Conservation (phyloP, 2,329 filamentous ascomycete species). For the Fusarium domesticum region DNA sequence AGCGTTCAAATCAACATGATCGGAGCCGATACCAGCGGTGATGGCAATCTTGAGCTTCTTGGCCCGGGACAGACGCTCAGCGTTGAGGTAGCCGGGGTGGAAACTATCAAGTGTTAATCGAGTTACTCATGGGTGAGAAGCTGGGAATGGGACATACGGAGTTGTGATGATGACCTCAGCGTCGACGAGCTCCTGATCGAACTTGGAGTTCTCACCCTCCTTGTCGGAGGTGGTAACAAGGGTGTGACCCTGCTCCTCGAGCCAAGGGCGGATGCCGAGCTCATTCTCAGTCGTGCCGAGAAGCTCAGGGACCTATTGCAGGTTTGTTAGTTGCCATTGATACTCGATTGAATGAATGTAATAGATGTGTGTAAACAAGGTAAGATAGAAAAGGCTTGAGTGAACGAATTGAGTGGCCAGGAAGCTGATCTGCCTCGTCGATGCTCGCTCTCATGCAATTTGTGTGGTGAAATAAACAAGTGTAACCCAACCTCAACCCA, state of each 20-base stretch:
- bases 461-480: background rate
- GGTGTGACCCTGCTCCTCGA: conserved; percentile 95
- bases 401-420: background rate
- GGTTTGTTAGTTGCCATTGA: conserved; percentile 17
- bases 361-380: background rate
- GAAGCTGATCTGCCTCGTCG: background rate
- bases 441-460: background rate
- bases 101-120: conserved; percentile 56
- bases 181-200: conserved; percentile 93
- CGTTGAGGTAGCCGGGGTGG: conserved; percentile 96
- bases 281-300: conserved; percentile 98
- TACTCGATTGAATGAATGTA: conserved; percentile 10
- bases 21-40: conserved; percentile 96
- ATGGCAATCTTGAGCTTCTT: conserved; percentile 98
- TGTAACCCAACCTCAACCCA: background rate
- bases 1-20: conserved; percentile 95
- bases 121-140: background rate
- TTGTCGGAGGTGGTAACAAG: conserved; percentile 97
- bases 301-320: conserved; percentile 65
- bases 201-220: conserved; percentile 87
- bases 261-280: conserved; percentile 94
- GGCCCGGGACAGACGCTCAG: conserved; percentile 92
- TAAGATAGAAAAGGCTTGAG: background rate
- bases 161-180: conserved; percentile 99
- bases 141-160: conserved; percentile 55